A percentile compares a stretch with the other conserved stretches of the same genome.
These are phyloP conservation scores for Alopecurus myosuroides DNA, from an alignment of 176 grass and related monocot genomes.

Conservation along the genomic window DNA sequence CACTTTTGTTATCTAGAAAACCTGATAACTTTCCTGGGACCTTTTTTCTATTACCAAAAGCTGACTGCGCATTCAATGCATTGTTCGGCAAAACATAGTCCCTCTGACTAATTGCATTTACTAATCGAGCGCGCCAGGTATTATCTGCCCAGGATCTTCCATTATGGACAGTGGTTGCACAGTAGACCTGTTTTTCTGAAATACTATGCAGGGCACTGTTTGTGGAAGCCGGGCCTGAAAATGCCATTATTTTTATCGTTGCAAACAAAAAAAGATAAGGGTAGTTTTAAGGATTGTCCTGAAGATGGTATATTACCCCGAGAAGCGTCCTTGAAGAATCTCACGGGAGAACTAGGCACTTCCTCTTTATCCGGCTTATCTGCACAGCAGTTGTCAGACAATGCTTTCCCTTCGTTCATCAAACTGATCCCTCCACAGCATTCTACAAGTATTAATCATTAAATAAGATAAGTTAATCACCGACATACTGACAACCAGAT, in stretches of 20 bases:
- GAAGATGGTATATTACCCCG: conserved; percentile 25
- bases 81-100: conserved; percentile 22
- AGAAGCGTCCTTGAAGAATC: conserved; percentile 30
- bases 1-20: conserved; percentile 17
- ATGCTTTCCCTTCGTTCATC: conserved; percentile 40
- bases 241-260: background rate
- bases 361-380: conserved; percentile 35
- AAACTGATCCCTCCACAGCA: conserved; percentile 49
- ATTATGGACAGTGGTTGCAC: conserved; percentile 20
- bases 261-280: background rate
- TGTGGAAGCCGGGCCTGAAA: conserved; percentile 34
- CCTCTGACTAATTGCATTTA: conserved; percentile 33
- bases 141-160: conserved; percentile 35
- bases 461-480: conserved; percentile 29
- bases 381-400: conserved; percentile 12
- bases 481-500: background rate
- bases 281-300: background rate
- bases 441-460: conserved; percentile 35
- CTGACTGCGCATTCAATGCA: conserved; percentile 12
- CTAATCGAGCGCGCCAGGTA: conserved; percentile 48
- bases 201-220: conserved; percentile 28
- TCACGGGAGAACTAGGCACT: conserved; percentile 13
- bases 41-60: conserved; percentile 14
- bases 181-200: conserved; percentile 26
- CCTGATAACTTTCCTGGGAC: conserved; percentile 9